These are phyloP conservation scores for Pythium dissotocum DNA, from an alignment of 352 stramenopile species.

Conservation along the genomic window DNA sequence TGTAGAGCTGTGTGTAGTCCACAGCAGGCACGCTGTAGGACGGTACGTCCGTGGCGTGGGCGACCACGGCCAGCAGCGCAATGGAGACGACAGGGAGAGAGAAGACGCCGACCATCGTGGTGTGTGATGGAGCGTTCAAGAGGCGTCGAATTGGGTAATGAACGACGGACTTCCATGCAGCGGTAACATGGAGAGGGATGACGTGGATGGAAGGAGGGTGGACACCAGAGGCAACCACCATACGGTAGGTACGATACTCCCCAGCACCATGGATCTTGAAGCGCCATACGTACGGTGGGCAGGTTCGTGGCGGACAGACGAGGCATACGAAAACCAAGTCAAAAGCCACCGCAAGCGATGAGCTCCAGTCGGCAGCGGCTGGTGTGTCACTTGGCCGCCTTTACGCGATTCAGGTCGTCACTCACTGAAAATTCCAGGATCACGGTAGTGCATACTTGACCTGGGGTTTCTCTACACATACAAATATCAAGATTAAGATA, in stretches of 20 bases:
- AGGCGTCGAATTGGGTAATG: not conserved
- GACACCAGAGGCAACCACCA: conserved; percentile 4
- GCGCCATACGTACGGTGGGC: not conserved
- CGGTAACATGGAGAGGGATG: not conserved
- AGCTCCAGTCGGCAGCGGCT: conserved; percentile 1
- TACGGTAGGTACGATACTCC: not conserved
- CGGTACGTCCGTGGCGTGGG: conserved; percentile 28
- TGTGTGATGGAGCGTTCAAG: not conserved
- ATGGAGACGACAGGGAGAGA: not conserved
- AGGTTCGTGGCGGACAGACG: not conserved
- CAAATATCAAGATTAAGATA: not conserved
- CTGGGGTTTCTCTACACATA: not conserved
- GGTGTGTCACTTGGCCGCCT: not conserved
- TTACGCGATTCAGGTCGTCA: conserved; percentile 6
- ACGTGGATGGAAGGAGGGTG: not conserved
- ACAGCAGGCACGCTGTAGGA: conserved; percentile 56
- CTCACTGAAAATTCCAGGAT: not conserved
- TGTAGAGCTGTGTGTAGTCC: conserved; percentile 53
- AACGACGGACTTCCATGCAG: not conserved
- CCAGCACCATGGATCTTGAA: not conserved
- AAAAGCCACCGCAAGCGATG: not conserved
- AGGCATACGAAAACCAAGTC: conserved; percentile 25
- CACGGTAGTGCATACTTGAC: not conserved
- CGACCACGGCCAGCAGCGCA: conserved; percentile 15
- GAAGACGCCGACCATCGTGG: not conserved